Evolutionary conservation across 2,329 filamentous ascomycete species (phyloP).

Genomic region (Monilinia laxa): DNA sequence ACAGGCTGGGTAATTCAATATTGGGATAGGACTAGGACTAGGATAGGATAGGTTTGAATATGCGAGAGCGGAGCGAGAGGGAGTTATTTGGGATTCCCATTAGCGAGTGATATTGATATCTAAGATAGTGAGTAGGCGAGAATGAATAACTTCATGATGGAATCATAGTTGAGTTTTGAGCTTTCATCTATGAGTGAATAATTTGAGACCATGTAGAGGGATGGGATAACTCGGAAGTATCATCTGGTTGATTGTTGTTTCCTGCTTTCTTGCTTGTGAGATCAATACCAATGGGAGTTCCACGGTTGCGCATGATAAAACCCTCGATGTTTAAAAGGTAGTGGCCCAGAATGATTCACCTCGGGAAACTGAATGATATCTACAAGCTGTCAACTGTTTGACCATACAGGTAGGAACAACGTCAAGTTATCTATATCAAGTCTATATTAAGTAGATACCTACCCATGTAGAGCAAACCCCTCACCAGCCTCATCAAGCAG

Average conservation of each 20-base stretch:
- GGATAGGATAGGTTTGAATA: neutral
- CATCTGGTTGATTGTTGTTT: neutral
- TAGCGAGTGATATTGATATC: conserved; percentile 12
- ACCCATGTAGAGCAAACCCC: no score
- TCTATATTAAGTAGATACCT: no score
- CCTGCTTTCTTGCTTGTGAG: no score
- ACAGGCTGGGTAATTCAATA: conserved; percentile 9
- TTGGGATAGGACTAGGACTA: conserved; percentile 3
- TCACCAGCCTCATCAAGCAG: neutral
- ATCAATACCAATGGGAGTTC: neutral
- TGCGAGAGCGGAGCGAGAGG: conserved; percentile 5
- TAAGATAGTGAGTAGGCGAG: conserved; percentile 6
- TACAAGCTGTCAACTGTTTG: neutral
- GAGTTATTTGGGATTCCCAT: conserved; percentile 2
- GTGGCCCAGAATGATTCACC: neutral
- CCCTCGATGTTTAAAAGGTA: neutral
- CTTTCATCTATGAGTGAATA: neutral
- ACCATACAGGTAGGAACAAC: neutral
- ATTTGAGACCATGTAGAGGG: neutral
- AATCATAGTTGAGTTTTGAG: neutral
- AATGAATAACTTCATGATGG: neutral
- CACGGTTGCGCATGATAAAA: neutral
- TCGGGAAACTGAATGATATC: neutral
- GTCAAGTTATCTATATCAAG: neutral
- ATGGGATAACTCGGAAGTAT: neutral